A percentile compares a stretch with the other conserved stretches of the same genome.
Conservation (phyloP, 2,329 filamentous ascomycete species). For the Nothomitra cinnamomea region DNA sequence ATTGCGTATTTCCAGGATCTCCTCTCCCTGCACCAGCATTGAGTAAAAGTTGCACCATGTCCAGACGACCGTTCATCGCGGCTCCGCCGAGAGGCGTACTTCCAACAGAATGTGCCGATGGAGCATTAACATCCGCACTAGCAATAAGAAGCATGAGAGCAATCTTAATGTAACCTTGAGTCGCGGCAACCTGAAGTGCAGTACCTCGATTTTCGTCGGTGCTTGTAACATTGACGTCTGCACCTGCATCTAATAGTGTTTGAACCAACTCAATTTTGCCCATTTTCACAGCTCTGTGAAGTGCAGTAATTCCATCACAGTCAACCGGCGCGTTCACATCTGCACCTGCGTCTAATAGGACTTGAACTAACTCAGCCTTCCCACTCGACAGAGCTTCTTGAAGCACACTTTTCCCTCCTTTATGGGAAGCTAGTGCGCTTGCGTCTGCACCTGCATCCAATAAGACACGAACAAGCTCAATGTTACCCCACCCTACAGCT, state of each 20-base stretch:
- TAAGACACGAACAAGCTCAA: neutral
- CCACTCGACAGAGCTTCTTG: too few relatives aligned
- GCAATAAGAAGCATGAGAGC: conserved; percentile 12
- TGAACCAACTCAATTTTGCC: conserved; percentile 7
- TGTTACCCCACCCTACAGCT: conserved; percentile 8
- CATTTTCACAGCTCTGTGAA: conserved; percentile 8
- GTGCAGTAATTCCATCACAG: conserved; percentile 8
- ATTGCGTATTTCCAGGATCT: neutral
- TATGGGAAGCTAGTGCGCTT: conserved; percentile 7
- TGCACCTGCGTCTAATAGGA: conserved; percentile 8
- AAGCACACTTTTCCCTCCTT: conserved; percentile 6
- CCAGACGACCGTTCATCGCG: conserved; percentile 17
- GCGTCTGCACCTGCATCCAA: conserved; percentile 2
- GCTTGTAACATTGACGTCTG: conserved; percentile 19
- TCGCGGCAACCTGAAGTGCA: conserved; percentile 10
- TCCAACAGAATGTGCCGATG: conserved; percentile 10
- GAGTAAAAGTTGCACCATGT: conserved; percentile 17
- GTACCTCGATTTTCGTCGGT: conserved; percentile 10
- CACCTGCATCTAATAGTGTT: conserved; percentile 21
- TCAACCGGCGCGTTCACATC: conserved; percentile 5
- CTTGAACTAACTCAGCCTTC: conserved; percentile 5
- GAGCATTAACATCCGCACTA: conserved; percentile 15
- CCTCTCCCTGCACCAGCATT: conserved; percentile 9
- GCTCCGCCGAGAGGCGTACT: conserved; percentile 18
- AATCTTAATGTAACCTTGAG: conserved; percentile 8